Evolutionary conservation across 176 grass and related monocot species (phyloP).

Genomic region (Aegilops speltoides): DNA sequence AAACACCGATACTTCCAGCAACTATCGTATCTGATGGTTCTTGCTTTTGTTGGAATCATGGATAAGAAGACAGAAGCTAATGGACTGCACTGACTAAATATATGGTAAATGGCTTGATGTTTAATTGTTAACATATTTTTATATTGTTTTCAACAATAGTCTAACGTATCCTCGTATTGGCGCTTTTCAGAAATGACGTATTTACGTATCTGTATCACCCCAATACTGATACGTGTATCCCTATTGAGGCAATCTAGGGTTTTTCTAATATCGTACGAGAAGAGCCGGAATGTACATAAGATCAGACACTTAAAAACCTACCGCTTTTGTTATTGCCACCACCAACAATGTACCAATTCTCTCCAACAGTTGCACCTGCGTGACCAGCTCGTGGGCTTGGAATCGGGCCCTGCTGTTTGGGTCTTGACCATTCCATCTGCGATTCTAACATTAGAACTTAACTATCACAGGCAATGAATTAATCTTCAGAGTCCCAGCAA

Average conservation of each 20-base stretch:
- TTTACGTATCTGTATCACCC: too few relatives aligned
- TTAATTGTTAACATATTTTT: too few relatives aligned
- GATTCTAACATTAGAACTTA: slow-evolving; percentile 37
- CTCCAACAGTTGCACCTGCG: slow-evolving; percentile 76
- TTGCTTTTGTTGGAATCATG: too few relatives aligned
- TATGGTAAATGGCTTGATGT: too few relatives aligned
- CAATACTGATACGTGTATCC: too few relatives aligned
- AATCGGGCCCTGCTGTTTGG: slow-evolving; percentile 70
- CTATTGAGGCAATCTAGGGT: not conserved
- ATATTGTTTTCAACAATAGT: too few relatives aligned
- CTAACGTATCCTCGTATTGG: too few relatives aligned
- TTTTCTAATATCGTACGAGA: slow-evolving; percentile 14
- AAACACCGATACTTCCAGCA: too few relatives aligned
- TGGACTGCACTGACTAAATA: too few relatives aligned
- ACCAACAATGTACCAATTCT: slow-evolving; percentile 95
- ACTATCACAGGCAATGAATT: slow-evolving; percentile 8
- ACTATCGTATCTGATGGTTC: too few relatives aligned
- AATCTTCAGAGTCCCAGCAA: not conserved
- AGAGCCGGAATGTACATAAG: slow-evolving; percentile 18
- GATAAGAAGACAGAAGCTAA: too few relatives aligned
- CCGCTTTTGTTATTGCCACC: slow-evolving; percentile 96
- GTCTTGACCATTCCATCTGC: slow-evolving; percentile 92
- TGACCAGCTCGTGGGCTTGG: slow-evolving; percentile 90
- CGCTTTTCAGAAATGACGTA: too few relatives aligned
- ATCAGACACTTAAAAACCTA: slow-evolving; percentile 34